Conservation (phyloP, 768 basidiomycete species). For the Phanerodontia chrysosporium region DNA sequence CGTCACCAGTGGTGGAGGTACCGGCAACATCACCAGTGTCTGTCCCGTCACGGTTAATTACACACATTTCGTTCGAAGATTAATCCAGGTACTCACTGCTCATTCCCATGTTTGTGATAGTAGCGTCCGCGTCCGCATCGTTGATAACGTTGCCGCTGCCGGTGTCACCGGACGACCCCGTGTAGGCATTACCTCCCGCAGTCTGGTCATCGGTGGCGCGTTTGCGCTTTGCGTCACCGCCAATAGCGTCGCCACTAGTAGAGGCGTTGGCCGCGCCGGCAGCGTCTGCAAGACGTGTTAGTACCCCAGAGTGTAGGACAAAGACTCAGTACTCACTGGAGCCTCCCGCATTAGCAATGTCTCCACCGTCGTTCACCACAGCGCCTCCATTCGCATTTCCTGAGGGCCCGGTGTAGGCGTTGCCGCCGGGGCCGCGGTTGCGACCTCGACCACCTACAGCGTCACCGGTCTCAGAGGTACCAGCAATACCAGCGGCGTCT, state of each 20-base stretch:
- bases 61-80: neutral
- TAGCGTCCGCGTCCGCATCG: slow-evolving; percentile 6
- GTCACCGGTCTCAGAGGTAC: slow-evolving; percentile 8
- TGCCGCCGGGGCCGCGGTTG: slow-evolving; percentile 12
- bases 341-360: slow-evolving; percentile 3
- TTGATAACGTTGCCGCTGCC: slow-evolving; percentile 13
- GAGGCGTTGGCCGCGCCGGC: slow-evolving; percentile 12
- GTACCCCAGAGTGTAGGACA: neutral
- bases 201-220: slow-evolving; percentile 12
- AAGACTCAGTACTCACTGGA: slow-evolving; percentile 7
- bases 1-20: slow-evolving; percentile 9
- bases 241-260: slow-evolving; percentile 10
- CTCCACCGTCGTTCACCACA: slow-evolving; percentile 9
- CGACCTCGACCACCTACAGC: slow-evolving; percentile 12
- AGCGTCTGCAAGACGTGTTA: slow-evolving; percentile 6
- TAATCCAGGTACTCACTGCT: slow-evolving; percentile 1
- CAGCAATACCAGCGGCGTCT: slow-evolving; percentile 15
- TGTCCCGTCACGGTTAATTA: neutral
- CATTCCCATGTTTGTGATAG: slow-evolving; percentile 10
- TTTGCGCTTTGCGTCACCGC: slow-evolving; percentile 11
- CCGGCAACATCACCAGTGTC: slow-evolving; percentile 6
- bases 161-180: slow-evolving; percentile 12
- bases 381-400: slow-evolving; percentile 10
- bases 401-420: slow-evolving; percentile 11
- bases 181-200: slow-evolving; percentile 14